phyloP scores from a whole-genome alignment of 768 basidiomycete species.

The Porphyrellus cyaneotinctus region DNA sequence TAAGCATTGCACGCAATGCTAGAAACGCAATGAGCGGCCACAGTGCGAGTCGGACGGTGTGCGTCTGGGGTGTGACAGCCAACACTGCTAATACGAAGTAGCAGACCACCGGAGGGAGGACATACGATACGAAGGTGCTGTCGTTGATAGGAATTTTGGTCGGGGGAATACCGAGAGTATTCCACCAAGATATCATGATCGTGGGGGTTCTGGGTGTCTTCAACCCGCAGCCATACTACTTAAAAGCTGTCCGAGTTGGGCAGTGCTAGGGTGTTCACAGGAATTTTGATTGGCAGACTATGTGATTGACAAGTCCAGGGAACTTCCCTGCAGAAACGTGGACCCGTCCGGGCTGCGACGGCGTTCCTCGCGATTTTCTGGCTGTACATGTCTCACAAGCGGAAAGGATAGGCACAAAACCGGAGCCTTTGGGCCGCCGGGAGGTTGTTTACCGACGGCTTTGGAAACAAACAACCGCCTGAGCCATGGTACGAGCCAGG shows the following conservation, averaged over 20 bases:
- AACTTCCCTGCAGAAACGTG: too few relatives aligned
- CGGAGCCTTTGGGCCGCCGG: too few relatives aligned
- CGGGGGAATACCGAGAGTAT: not conserved
- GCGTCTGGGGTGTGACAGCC: not conserved
- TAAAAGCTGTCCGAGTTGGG: too few relatives aligned
- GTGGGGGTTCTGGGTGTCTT: too few relatives aligned
- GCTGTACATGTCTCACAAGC: too few relatives aligned
- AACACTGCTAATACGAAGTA: not conserved
- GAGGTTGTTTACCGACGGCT: conserved; percentile 9
- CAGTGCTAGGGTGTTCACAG: too few relatives aligned
- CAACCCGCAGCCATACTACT: too few relatives aligned
- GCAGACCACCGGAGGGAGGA: not conserved
- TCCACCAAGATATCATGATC: not conserved
- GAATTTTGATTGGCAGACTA: too few relatives aligned
- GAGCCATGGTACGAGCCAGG: conserved; percentile 52
- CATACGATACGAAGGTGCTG: not conserved
- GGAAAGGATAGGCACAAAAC: too few relatives aligned
- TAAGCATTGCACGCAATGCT: not conserved
- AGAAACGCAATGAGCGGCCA: not conserved
- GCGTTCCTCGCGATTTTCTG: not conserved
- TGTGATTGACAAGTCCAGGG: too few relatives aligned
- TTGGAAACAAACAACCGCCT: conserved; percentile 19
- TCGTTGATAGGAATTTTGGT: not conserved
- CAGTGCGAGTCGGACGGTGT: not conserved
- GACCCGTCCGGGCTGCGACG: not conserved